phyloP scores from a whole-genome alignment of 2,329 filamentous ascomycete genomes.

The Metarhizium guizhouense region DNA sequence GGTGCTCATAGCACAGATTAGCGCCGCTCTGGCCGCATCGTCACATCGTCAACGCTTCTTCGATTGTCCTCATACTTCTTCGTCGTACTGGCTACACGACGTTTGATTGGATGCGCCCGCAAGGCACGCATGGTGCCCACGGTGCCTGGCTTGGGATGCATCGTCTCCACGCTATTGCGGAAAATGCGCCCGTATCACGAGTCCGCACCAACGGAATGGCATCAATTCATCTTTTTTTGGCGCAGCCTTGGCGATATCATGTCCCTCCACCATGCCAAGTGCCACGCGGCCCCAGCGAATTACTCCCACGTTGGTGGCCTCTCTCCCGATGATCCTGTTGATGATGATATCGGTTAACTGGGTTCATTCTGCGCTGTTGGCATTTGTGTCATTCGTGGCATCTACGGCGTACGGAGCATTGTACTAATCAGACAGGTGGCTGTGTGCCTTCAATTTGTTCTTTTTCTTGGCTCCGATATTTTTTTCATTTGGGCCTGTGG shows the following conservation, averaged over 20 bases:
- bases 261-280: neutral
- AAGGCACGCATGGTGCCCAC: too few relatives aligned
- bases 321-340: neutral
- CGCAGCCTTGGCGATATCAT: too few relatives aligned
- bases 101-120: too few relatives aligned
- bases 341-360: neutral
- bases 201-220: neutral
- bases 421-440: neutral
- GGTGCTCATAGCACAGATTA: neutral
- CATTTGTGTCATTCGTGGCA: neutral
- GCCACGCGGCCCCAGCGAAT: neutral
- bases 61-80: neutral
- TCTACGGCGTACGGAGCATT: neutral
- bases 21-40: neutral
- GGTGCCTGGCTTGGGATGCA: neutral
- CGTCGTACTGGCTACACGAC: neutral
- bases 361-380: neutral
- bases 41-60: neutral
- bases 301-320: neutral
- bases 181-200: too few relatives aligned
- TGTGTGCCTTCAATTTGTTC: constrained; percentile 1
- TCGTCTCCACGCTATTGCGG: neutral
- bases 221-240: too few relatives aligned
- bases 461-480: neutral
- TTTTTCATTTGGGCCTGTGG: neutral